Evolutionary conservation across 139 green algal species (phyloP), one percentile per base, ranked within the genome.

Genomic region (Chlamydomonas sp.): DNA sequence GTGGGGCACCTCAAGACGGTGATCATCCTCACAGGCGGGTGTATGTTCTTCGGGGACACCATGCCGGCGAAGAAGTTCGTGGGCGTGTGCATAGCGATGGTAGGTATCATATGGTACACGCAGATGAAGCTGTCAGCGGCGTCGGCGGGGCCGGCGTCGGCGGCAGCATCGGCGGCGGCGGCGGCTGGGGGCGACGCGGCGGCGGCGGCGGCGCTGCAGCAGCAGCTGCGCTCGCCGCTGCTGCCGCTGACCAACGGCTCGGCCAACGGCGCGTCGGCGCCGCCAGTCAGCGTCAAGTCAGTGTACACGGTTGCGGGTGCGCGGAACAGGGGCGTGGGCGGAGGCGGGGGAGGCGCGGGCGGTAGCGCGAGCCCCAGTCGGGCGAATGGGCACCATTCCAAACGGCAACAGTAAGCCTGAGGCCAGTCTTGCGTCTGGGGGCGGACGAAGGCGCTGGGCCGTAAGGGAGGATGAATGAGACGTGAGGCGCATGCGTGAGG

Each of bases 1-100:
- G 94, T 97, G n/a, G 96, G 91, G 0, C 94, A 96, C 80, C 62
- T 95, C 12, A 98, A 98, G 89, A 98, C 96, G 0, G 89, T 98
- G 63, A 95, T 97, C 75, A 98, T 99, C 74, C 78, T 99, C 0
- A 90, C 90, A 3, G 96, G 96, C 5, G 96, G 96, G 57, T 93
- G 94, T 68, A 16, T 97, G 5, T 95, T 98, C 60, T 99, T 98
- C 90, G 95, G 95, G 0, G 96, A 99, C 82, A 75, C 89, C 17
- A 97, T 98, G 94, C 91, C 94, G 1, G 31, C 69, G 0, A 98
- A 96, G 73, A 97, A 97, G 91, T 63, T 97, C 18, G 57, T 90
- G 57, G 96, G 96, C 16, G 90, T 98, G 12, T 60, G 71, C 1
- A 90, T 97, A 4, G 96, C 96, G 0, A 97, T 98, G 95, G 64